Evolutionary conservation across 1,284 basidiomycete genomes (phyloP), one percentile per base, ranked within the genome.

Genomic region (Ustilago loliicola): DNA sequence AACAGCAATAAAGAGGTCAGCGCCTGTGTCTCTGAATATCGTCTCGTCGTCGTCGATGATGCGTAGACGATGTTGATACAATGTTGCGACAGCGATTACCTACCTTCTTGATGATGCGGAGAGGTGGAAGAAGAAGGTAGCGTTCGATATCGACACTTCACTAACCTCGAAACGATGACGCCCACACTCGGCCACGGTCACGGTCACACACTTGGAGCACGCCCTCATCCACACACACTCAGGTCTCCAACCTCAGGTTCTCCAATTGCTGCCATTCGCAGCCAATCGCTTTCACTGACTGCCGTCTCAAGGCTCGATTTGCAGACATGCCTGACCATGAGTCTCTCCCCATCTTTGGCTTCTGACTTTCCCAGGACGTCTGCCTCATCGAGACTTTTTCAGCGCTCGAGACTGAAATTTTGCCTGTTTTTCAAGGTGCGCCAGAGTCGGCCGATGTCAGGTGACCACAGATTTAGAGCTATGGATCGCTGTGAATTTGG

Each of bases 61-160:
- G 47, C 60, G 30, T 30, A 17, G 47, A 17, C 54, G 50, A 32
- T 40, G 45, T 36, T 66, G 53, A 38, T 68, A 55, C 51, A 34
- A 66, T 60, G 55, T 59, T 66, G 66, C 38, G 63, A 62, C 56
- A 59, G 55, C 50, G 45, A 51, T 61, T 61, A 77, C 75, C 66
- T 77, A 73, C 75, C 70, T 77, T 77, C 75, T 77, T 77, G 75
- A 73, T 77, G 75, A 69, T 77, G 70, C 66, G 75, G 66, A 73
- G 71, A 69, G 75, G 75, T 73, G 68, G 59, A 73, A 65, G 74
- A 70, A 64, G 61, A 62, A 63, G 52, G 40, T 51, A 56, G 59
- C 36, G 51, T 48, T 62, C 66, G 63, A 58, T 59, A 61, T 64
- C 72, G 25, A 53, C 40, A 61, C 56, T 54, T 60, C 40, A 50